A percentile compares a stretch with the other conserved stretches of the same genome.
phyloP scores from a whole-genome alignment of 1,284 basidiomycete species.

The Inonotus obliquus region DNA sequence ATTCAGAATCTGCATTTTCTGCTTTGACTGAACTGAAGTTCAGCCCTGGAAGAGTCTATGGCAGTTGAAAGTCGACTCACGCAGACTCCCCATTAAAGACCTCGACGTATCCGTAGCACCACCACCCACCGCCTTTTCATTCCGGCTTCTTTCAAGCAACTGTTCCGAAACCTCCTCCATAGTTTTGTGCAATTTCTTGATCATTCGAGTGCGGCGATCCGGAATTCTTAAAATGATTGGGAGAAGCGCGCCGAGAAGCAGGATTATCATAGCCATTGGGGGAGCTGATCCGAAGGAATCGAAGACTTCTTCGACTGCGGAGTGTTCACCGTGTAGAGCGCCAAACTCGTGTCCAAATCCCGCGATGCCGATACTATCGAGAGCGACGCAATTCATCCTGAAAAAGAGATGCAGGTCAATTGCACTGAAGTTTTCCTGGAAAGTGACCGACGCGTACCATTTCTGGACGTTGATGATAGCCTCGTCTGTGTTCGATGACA shows the following conservation, averaged over 20 bases:
- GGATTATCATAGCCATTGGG: slow-evolving; percentile 28
- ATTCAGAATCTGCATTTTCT: slow-evolving; percentile 35
- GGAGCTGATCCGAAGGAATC: slow-evolving; percentile 34
- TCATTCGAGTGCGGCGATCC: slow-evolving; percentile 31
- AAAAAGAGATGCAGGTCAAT: background rate
- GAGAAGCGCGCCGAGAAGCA: slow-evolving; percentile 38
- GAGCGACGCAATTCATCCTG: slow-evolving; percentile 46
- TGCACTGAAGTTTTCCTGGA: background rate
- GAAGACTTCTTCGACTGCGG: slow-evolving; percentile 42
- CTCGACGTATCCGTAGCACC: slow-evolving; percentile 35
- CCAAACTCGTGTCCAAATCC: slow-evolving; percentile 55
- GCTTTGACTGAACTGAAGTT: slow-evolving; percentile 38
- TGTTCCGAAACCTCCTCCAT: slow-evolving; percentile 44
- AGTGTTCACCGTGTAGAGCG: slow-evolving; percentile 42
- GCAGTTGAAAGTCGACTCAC: slow-evolving; percentile 30
- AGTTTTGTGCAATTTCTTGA: slow-evolving; percentile 34
- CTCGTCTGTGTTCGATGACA: slow-evolving; percentile 28
- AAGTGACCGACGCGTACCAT: slow-evolving; percentile 30
- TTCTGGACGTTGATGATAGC: slow-evolving; percentile 49
- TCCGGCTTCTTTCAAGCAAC: slow-evolving; percentile 39
- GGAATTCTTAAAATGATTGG: slow-evolving; percentile 43
- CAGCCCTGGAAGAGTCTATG: background rate
- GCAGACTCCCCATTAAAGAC: slow-evolving; percentile 49
- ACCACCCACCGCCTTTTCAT: slow-evolving; percentile 37
- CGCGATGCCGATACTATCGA: slow-evolving; percentile 57